Percentiles rank a stretch among this genome's conserved stretches.
These are phyloP conservation scores for Fagus sylvatica DNA, from an alignment of 306 rosid species.

Conservation along the genomic window DNA sequence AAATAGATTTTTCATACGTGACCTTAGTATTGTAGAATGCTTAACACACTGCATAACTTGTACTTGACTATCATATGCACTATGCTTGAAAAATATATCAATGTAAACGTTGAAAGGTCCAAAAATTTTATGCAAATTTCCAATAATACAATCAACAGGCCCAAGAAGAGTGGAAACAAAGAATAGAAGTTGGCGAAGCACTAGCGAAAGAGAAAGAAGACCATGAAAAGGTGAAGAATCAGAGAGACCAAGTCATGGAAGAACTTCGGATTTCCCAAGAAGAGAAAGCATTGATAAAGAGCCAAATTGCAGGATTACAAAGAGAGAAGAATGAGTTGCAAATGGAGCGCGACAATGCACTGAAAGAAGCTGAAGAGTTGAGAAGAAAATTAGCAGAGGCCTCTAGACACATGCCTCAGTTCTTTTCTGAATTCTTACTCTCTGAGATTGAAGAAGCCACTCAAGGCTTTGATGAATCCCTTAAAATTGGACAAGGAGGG, in stretches of 20 bases:
- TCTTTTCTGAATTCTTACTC: constrained; percentile 47
- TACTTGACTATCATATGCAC: too few relatives aligned
- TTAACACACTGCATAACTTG: too few relatives aligned
- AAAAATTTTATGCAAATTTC: not conserved
- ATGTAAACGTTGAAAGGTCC: too few relatives aligned
- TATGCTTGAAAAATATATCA: too few relatives aligned
- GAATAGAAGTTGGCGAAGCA: constrained; percentile 64
- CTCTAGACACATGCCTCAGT: constrained; percentile 32
- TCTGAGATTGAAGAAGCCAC: constrained; percentile 75
- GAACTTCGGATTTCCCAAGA: constrained; percentile 51
- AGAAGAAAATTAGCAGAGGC: constrained; percentile 57
- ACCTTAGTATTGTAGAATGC: too few relatives aligned
- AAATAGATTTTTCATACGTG: too few relatives aligned
- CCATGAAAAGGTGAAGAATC: constrained; percentile 46
- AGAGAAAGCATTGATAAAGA: constrained; percentile 52
- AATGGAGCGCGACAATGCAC: constrained; percentile 56
- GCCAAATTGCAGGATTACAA: constrained; percentile 52
- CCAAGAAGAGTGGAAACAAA: constrained; percentile 57
- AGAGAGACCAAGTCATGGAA: constrained; percentile 42
- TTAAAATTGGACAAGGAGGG: constrained; percentile 92
- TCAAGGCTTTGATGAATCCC: constrained; percentile 45
- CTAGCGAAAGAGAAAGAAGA: constrained; percentile 47
- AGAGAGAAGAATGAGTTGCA: constrained; percentile 60
- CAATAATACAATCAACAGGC: constrained; percentile 43
- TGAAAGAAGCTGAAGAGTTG: constrained; percentile 70